These are phyloP conservation scores for Rutstroemia sp. DNA, from an alignment of 2,329 filamentous ascomycete species.

Conservation along the genomic window DNA sequence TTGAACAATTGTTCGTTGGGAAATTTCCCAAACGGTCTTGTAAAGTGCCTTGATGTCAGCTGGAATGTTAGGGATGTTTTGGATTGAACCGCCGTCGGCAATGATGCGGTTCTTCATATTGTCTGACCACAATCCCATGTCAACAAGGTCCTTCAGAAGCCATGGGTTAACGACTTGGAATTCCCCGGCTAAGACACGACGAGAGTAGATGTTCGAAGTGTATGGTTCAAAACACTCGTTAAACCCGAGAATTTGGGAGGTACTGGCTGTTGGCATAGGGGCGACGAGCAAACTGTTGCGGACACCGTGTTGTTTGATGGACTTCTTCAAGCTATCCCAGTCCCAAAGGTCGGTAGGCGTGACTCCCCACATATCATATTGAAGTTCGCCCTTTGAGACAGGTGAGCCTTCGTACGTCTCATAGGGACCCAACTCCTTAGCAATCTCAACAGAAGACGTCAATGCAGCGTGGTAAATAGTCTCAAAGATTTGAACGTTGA, in stretches of 20 bases:
- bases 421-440: slow-evolving; percentile 78
- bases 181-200: slow-evolving; percentile 93
- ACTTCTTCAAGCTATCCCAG: slow-evolving; percentile 79
- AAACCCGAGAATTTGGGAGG: slow-evolving; percentile 95
- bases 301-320: slow-evolving; percentile 87
- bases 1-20: slow-evolving; percentile 88
- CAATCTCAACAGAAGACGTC: slow-evolving; percentile 80
- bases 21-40: slow-evolving; percentile 99
- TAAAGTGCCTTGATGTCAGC: slow-evolving; percentile 93
- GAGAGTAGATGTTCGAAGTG: slow-evolving; percentile 99
- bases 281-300: slow-evolving; percentile 94
- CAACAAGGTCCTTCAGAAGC: slow-evolving; percentile 95
- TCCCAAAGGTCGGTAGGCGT: slow-evolving; percentile 95
- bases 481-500: slow-evolving; percentile 99
- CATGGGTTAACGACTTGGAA: slow-evolving; percentile 99
- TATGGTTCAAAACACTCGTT: slow-evolving; percentile 99
- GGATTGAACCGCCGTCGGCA: slow-evolving; percentile 88
- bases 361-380: slow-evolving; percentile 98
- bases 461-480: slow-evolving; percentile 97
- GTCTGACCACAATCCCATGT: slow-evolving; percentile 97
- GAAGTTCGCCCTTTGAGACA: slow-evolving; percentile 88
- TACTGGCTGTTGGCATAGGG: slow-evolving; percentile 96
- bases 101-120: slow-evolving; percentile 99
- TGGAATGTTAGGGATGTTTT: slow-evolving; percentile 95
- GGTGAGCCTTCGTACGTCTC: slow-evolving; percentile 88